Percentiles rank a stretch among this genome's conserved stretches.
These are phyloP conservation scores for Thalassia testudinum DNA, from an alignment of 116 monocot genomes.

Conservation along the genomic window DNA sequence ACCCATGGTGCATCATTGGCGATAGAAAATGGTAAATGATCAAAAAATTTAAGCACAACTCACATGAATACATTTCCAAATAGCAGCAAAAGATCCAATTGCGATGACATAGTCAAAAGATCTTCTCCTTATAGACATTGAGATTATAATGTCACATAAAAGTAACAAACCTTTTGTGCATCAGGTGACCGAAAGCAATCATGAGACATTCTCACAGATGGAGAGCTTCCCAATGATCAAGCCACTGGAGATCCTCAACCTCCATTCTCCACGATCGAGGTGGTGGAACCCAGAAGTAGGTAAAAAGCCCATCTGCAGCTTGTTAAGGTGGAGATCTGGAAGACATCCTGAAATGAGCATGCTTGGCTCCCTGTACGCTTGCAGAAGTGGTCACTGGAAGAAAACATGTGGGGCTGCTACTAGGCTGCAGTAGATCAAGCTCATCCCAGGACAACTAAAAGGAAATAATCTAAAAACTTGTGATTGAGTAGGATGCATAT, in stretches of 20 bases:
- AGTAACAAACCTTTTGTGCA: too few relatives aligned
- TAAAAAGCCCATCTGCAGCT: conserved; percentile 53
- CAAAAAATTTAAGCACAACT: too few relatives aligned
- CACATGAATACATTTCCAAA: too few relatives aligned
- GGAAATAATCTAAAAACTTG: too few relatives aligned
- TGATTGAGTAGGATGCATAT: too few relatives aligned
- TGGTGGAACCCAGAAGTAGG: conserved; percentile 27
- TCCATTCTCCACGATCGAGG: conserved; percentile 8
- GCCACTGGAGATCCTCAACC: conserved; percentile 27
- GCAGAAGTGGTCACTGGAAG: conserved; percentile 41
- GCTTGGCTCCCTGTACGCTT: conserved; percentile 99
- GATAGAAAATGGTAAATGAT: too few relatives aligned
- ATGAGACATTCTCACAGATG: conserved; percentile 29
- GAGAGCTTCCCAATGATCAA: conserved; percentile 13
- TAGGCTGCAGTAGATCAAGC: conserved; percentile 17
- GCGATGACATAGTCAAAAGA: too few relatives aligned
- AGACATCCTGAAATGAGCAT: conserved; percentile 52
- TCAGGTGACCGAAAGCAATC: conserved; percentile 40
- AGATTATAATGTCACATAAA: too few relatives aligned
- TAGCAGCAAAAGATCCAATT: too few relatives aligned
- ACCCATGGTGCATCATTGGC: too few relatives aligned
- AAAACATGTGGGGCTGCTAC: conserved; percentile 29
- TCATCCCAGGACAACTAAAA: too few relatives aligned
- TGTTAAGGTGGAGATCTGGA: conserved; percentile 55
- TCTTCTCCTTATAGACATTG: too few relatives aligned